Percentiles rank a stretch among this genome's conserved stretches.
Conservation (phyloP, 164 flowering plant genomes). For the Vitis labrusca region DNA sequence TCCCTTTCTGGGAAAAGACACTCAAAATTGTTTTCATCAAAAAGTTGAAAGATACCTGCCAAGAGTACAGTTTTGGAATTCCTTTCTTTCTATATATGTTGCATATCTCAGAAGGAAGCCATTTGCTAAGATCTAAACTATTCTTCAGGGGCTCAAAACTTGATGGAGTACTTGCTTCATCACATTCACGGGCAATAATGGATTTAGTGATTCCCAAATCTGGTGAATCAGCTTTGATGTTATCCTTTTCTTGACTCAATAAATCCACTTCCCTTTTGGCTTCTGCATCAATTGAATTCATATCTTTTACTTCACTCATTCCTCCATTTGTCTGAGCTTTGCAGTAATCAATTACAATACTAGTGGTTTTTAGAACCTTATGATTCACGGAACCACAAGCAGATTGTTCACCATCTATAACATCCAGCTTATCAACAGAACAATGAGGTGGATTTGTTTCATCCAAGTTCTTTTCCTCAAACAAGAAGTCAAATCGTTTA, state of each 20-base stretch:
- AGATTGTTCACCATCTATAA: slow-evolving; percentile 10
- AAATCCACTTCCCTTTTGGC: slow-evolving; percentile 16
- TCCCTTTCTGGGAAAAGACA: background rate
- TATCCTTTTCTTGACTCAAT: slow-evolving; percentile 22
- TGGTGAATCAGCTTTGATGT: slow-evolving; percentile 16
- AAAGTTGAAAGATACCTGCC: slow-evolving; percentile 70
- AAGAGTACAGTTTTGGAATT: slow-evolving; percentile 74
- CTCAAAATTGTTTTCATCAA: background rate
- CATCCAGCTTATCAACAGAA: slow-evolving; percentile 11
- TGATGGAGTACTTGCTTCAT: slow-evolving; percentile 64
- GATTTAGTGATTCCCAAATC: slow-evolving; percentile 19
- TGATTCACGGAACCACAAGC: slow-evolving; percentile 21
- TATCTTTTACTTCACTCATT: slow-evolving; percentile 14
- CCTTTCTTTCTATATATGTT: slow-evolving; percentile 65
- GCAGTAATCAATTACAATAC: slow-evolving; percentile 7
- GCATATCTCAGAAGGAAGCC: slow-evolving; percentile 92
- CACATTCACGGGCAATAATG: slow-evolving; percentile 10
- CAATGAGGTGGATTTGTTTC: slow-evolving; percentile 11
- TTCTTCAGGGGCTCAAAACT: slow-evolving; percentile 42
- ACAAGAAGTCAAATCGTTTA: slow-evolving; percentile 79
- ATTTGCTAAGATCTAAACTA: slow-evolving; percentile 50
- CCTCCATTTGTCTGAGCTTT: slow-evolving; percentile 20
- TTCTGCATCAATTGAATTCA: slow-evolving; percentile 9
- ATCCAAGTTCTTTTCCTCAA: slow-evolving; percentile 52
- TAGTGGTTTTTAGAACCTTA: slow-evolving; percentile 9